Base-by-base conservation (phyloP, 2,329 filamentous ascomycete genomes). In the Aspergillus sp. region DNA sequence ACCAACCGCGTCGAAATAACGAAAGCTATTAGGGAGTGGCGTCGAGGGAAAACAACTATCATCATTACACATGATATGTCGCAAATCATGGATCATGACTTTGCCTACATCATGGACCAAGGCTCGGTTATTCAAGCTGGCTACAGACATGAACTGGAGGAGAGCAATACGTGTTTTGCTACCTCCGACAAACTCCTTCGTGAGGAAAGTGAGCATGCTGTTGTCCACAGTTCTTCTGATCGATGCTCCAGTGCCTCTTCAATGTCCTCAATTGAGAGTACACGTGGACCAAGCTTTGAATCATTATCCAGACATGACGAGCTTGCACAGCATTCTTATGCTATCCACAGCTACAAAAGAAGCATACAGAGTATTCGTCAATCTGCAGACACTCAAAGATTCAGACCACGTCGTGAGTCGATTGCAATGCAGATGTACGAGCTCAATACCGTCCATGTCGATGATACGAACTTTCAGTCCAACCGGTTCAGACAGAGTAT, bases 1-100 rank as follows among this genome's bases (percentile, higher is more conserved):
- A 81, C 84, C 8, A 93, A 84, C 58, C 84, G 88, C 62, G 78
- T 78, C 0, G 75, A 87, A 11, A 84, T 96, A 39, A 88, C 96
- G 82, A 85, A 90, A 44, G 86, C 88, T 0, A 88, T 97, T 55
- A 83, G 91, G 7, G 71, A 83, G 19, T 97, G 92, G 94, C 84
- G 95, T 21, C 80, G 78, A 38, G 88, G 85, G 0, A 95, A 91
- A 72, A 97, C 93, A 0, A 98, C 94, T 0, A 90, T 98, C 54
- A 86, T 98, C 65, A 94, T 98, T 68, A 97, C 95, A 0, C 94
- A 98, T 70, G 92, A 98, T 64, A 84, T 95, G 32, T 84, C 86
- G 0, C 90, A 94, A 65, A 94, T 98, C 8, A 73, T 78, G 4
- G 78, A 86, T 0, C 74, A 87, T 0, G 92, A 98, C 64, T 93